Base-by-base conservation (phyloP, 345 rosid genomes). In the Citrus sp. region DNA sequence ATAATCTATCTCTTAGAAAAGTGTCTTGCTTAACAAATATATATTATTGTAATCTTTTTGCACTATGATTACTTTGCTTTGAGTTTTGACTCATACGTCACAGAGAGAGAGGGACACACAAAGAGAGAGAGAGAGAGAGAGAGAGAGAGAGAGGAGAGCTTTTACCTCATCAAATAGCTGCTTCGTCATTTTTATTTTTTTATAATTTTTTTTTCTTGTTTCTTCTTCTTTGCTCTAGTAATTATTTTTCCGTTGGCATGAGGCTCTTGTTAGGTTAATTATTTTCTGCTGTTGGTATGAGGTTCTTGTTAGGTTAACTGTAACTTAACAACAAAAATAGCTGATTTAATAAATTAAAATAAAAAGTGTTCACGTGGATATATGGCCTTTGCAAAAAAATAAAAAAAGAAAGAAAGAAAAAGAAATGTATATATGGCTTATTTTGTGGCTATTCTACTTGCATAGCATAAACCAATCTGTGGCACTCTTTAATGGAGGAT, bases 301-400 rank as follows among this genome's bases (percentile, higher is more conserved):
- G 63, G 82, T 60, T 69, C 75, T 70, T 76, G 88, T 80, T 87
- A 83, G 89, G 88, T 87, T 79, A 87, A 77, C 84, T 82, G 80
- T 78, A 80, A 86, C 82, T 78, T 83, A 84, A 80, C 81, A 72
- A 51, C 74, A 67, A 63, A 62, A 77, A 35, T 38, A 74, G 35
- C 25, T 83, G 59, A 21, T 49, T 76, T 62, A 35, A 73, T 83
- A 54, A 73, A 73, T 64, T 34, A 51, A 62, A 63, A 59, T 25
- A 28, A 27, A 67, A 67, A 49, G 34, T 2, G 42, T 51, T 61
- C 70, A 63, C 30, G 74, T 40, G 37, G 58, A 54, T 54, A 54
- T 18, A 54, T 54, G 56, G 56, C 56, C 22, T 51, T 25, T 32
- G 14, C 34, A 0, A 2, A 40, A 40, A 40, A 40, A 2, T 0